Evolutionary conservation across 1,139 yeast species (phyloP).

Genomic region (Debaryomyces udenii): DNA sequence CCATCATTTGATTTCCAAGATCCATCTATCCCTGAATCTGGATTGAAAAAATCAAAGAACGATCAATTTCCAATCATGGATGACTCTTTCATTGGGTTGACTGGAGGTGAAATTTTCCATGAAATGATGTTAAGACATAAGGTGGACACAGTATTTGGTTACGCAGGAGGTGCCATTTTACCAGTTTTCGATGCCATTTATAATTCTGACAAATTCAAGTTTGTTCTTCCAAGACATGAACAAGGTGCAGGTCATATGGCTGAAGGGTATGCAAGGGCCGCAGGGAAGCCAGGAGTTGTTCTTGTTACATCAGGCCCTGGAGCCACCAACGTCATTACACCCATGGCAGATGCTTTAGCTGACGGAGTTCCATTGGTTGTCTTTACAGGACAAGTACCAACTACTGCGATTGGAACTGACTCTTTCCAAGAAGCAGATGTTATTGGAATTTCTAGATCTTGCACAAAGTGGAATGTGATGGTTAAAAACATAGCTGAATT

Average conservation of each 20-base stretch:
- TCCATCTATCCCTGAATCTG: slow-evolving; percentile 7
- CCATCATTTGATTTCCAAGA: slow-evolving; percentile 39
- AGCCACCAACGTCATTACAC: slow-evolving; percentile 96
- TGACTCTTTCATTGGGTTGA: slow-evolving; percentile 87
- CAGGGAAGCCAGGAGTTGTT: slow-evolving; percentile 98
- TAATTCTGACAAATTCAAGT: slow-evolving; percentile 85
- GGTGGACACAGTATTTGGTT: slow-evolving; percentile 93
- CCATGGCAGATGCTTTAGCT: slow-evolving; percentile 95
- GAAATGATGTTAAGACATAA: slow-evolving; percentile 98
- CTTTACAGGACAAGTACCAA: slow-evolving; percentile 97
- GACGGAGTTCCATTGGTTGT: slow-evolving; percentile 98
- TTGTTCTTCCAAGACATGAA: slow-evolving; percentile 94
- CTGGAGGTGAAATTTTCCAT: slow-evolving; percentile 97
- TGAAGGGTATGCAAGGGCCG: slow-evolving; percentile 95
- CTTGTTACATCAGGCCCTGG: slow-evolving; percentile 98
- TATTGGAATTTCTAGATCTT: slow-evolving; percentile 92
- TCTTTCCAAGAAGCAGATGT: slow-evolving; percentile 99
- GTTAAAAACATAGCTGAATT: slow-evolving; percentile 91
- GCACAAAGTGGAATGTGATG: slow-evolving; percentile 99
- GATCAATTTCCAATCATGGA: slow-evolving; percentile 51
- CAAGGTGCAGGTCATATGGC: slow-evolving; percentile 99
- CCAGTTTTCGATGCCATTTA: slow-evolving; percentile 97
- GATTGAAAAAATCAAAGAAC: slow-evolving; percentile 13
- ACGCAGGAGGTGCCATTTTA: slow-evolving; percentile 97
- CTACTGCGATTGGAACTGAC: slow-evolving; percentile 94